These are phyloP conservation scores for Globisporangium canariense DNA, from an alignment of 352 stramenopile species.

Conservation along the genomic window DNA sequence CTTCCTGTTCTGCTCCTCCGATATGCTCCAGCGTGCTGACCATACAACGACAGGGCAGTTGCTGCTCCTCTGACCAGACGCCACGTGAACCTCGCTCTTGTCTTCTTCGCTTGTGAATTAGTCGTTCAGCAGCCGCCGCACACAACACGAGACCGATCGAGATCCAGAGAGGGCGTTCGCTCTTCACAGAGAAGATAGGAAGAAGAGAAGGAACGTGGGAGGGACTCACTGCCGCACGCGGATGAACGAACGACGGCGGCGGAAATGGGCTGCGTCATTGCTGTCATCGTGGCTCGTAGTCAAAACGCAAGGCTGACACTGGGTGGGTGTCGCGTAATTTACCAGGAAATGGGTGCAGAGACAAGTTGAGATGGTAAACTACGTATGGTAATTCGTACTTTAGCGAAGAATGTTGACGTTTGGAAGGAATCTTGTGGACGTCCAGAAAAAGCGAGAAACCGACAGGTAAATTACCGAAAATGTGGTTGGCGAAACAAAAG, in stretches of 20 bases:
- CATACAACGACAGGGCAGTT: conserved; percentile 7
- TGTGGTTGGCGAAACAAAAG: not conserved
- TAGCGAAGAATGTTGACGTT: not conserved
- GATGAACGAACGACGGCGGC: not conserved
- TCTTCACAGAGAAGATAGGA: not conserved
- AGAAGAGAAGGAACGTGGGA: not conserved
- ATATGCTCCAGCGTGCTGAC: not conserved
- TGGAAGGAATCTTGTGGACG: not conserved
- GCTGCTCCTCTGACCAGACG: not conserved
- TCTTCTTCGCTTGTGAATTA: not conserved
- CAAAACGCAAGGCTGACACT: not conserved
- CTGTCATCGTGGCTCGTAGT: not conserved
- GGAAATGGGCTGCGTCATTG: not conserved
- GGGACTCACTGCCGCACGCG: not conserved
- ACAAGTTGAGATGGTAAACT: not conserved
- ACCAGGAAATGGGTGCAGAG: not conserved
- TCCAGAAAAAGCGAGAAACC: not conserved
- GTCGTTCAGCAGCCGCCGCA: not conserved
- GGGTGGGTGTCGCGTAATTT: not conserved
- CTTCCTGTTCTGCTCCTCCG: conserved; percentile 1
- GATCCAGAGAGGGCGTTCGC: no score
- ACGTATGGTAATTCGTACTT: not conserved
- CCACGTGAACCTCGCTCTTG: not conserved
- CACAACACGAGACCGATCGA: not conserved
- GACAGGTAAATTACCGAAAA: conserved; percentile 1